These are phyloP conservation scores for Phtheirospermum japonicum DNA, from an alignment of 257 asterid genomes.

Conservation along the genomic window DNA sequence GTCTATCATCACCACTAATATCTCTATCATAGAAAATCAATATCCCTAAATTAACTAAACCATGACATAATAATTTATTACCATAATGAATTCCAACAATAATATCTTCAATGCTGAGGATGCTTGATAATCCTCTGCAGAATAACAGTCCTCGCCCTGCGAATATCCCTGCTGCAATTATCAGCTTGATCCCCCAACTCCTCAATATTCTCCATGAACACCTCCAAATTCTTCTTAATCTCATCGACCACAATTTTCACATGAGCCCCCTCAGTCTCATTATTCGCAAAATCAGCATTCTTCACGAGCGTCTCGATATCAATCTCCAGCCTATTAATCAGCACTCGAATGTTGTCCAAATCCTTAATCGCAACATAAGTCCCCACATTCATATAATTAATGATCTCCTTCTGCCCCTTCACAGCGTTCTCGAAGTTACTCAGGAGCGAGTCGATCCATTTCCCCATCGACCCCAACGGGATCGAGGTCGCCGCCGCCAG, in stretches of 20 bases:
- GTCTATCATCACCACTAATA: too few relatives aligned
- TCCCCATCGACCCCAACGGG: conserved; percentile 62
- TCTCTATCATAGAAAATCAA: too few relatives aligned
- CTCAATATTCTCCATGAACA: conserved; percentile 45
- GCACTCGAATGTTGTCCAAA: conserved; percentile 43
- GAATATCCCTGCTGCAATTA: conserved; percentile 50
- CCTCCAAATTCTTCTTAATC: conserved; percentile 44
- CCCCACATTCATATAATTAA: conserved; percentile 46
- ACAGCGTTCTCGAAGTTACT: conserved; percentile 46
- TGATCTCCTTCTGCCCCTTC: conserved; percentile 50
- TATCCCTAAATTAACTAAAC: too few relatives aligned
- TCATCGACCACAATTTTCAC: conserved; percentile 39
- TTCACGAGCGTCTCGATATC: conserved; percentile 38
- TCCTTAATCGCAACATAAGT: conserved; percentile 50
- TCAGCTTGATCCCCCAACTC: conserved; percentile 53
- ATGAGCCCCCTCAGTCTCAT: conserved; percentile 25
- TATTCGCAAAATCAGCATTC: conserved; percentile 33
- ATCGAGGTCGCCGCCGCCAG: conserved; percentile 60
- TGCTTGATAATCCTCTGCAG: conserved; percentile 62
- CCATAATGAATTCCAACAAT: too few relatives aligned
- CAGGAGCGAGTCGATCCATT: conserved; percentile 55
- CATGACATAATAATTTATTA: too few relatives aligned
- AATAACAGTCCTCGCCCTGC: conserved; percentile 56
- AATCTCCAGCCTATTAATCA: conserved; percentile 38
- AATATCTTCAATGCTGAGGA: conserved; percentile 32